Percentiles rank a stretch among this genome's conserved stretches.
Conservation (phyloP, 805 yeast genomes). For the Yarrowia deformans region DNA sequence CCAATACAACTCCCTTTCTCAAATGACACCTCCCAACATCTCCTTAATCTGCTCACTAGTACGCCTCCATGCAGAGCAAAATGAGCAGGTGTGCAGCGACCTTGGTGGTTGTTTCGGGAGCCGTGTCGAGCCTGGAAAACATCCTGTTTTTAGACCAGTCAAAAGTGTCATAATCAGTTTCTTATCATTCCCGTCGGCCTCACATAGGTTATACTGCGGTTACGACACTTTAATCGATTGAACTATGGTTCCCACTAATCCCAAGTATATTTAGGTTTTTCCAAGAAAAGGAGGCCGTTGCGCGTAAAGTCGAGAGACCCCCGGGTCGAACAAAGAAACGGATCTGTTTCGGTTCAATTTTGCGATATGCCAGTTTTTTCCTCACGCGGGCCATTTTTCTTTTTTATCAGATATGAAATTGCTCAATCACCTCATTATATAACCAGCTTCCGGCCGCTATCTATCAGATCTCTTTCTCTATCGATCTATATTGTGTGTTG, state of each 20-base stretch:
- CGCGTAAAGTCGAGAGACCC: not conserved
- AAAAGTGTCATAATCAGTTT: too few species aligned
- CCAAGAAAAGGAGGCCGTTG: slow-evolving; percentile 10
- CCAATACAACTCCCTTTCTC: not conserved
- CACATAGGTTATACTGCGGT: not conserved
- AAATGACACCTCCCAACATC: not conserved
- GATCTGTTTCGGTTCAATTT: not conserved
- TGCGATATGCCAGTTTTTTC: not conserved
- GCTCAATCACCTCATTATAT: not conserved
- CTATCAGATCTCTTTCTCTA: slow-evolving; percentile 12
- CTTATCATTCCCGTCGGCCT: not conserved
- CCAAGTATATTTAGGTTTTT: not conserved
- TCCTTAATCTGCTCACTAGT: slow-evolving; percentile 13
- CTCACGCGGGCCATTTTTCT: not conserved
- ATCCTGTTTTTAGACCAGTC: too few species aligned
- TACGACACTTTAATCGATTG: slow-evolving; percentile 5
- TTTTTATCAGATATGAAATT: slow-evolving; percentile 11
- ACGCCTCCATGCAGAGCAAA: slow-evolving; percentile 7
- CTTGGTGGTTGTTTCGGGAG: not conserved
- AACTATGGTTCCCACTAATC: not conserved
- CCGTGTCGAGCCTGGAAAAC: not conserved
- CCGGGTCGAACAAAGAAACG: not conserved
- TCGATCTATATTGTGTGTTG: not conserved
- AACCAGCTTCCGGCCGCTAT: not conserved
- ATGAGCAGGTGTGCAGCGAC: not conserved